Evolutionary conservation across 257 asterid genomes (phyloP).

Genomic region (Euphrasia confusa): DNA sequence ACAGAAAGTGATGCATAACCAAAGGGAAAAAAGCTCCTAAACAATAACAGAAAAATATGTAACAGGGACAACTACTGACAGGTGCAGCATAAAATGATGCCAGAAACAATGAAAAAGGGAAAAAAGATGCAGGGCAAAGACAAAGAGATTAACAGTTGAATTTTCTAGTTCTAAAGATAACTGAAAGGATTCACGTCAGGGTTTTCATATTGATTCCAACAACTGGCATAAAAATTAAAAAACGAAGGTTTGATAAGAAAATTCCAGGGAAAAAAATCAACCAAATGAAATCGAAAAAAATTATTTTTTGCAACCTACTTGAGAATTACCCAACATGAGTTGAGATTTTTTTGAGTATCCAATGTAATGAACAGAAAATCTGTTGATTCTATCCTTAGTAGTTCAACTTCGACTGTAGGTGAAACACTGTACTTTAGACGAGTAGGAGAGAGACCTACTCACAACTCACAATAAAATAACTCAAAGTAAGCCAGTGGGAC

Average conservation of each 20-base stretch:
- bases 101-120: background rate
- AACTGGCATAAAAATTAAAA: background rate
- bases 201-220: background rate
- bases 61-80: no score
- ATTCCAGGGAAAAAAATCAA: background rate
- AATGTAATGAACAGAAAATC: background rate
- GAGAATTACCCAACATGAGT: slow-evolving; percentile 10
- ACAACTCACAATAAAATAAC: no score
- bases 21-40: background rate
- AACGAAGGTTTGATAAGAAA: background rate
- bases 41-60: background rate
- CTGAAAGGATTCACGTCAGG: no score
- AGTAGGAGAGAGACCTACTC: background rate
- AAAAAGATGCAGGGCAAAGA: slow-evolving; percentile 1
- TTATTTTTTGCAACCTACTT: background rate
- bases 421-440: background rate
- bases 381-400: background rate
- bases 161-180: background rate
- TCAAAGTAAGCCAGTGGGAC: background rate
- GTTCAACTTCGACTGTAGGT: background rate
- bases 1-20: background rate
- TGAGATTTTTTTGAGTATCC: slow-evolving; percentile 3
- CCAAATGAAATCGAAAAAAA: background rate
- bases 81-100: slow-evolving; percentile 10
- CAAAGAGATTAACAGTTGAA: background rate